Percentiles rank a stretch among this genome's conserved stretches.
Evolutionary conservation across 805 yeast genomes (phyloP).

Genomic region (Teunomyces gatunensis): DNA sequence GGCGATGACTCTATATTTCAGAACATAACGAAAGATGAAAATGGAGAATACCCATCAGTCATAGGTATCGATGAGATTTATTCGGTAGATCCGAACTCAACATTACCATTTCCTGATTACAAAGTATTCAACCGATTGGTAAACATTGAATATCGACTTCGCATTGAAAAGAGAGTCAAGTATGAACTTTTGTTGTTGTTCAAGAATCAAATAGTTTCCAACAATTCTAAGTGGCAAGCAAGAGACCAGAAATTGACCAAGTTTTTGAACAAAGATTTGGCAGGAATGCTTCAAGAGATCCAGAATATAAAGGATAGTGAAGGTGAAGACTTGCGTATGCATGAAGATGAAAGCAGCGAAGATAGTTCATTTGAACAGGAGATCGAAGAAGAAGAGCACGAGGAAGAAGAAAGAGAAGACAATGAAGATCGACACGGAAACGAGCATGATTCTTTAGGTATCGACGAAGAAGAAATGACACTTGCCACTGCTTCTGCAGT

Average conservation of each 20-base stretch:
- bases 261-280: conserved; percentile 28
- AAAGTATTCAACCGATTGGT: conserved; percentile 28
- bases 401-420: conserved; percentile 8
- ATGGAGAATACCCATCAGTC: conserved; percentile 11
- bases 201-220: conserved; percentile 27
- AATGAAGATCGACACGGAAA: conserved; percentile 9
- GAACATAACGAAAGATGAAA: conserved; percentile 11
- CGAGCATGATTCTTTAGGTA: conserved; percentile 5
- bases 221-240: conserved; percentile 34
- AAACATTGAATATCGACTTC: conserved; percentile 31
- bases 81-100: conserved; percentile 23
- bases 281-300: conserved; percentile 25
- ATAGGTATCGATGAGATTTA: conserved; percentile 22
- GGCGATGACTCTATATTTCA: conserved; percentile 20
- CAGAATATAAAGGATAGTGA: conserved; percentile 28
- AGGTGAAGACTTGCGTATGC: conserved; percentile 22
- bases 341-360: conserved; percentile 18
- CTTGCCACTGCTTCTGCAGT: background rate
- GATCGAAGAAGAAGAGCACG: conserved; percentile 17
- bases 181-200: conserved; percentile 33
- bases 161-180: conserved; percentile 31
- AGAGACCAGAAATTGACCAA: conserved; percentile 29
- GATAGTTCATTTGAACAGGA: conserved; percentile 15
- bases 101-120: conserved; percentile 27
- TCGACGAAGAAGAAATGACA: background rate